phyloP scores from a whole-genome alignment of 2,329 filamentous ascomycete genomes.

The Ascochyta clinopodiicola region DNA sequence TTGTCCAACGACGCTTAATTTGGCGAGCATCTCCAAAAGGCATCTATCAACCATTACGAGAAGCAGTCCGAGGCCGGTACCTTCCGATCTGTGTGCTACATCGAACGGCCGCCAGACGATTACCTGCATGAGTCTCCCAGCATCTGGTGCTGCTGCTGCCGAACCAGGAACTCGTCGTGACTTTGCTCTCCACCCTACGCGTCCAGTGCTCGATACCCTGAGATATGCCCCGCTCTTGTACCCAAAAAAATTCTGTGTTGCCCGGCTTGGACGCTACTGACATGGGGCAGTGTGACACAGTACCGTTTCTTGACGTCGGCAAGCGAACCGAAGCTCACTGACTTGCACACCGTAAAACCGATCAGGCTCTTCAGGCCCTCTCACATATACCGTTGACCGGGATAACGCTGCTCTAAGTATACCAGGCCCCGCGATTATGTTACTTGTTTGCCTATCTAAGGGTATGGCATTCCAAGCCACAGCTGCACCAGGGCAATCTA shows the following conservation, averaged over 20 bases:
- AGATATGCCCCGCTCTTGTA: constrained; percentile 9
- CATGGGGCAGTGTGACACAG: constrained; percentile 11
- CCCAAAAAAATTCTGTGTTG: background rate
- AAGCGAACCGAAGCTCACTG: constrained; percentile 7
- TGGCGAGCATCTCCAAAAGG: background rate
- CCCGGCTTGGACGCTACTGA: constrained; percentile 1
- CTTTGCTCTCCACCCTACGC: background rate
- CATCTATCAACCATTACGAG: background rate
- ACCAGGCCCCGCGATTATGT: background rate
- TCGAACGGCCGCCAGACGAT: background rate
- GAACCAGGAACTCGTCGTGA: constrained; percentile 1
- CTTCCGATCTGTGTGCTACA: background rate
- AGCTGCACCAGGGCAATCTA: constrained; percentile 5
- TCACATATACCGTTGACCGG: constrained; percentile 1
- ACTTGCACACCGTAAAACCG: constrained; percentile 1
- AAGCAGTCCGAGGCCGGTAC: constrained; percentile 1
- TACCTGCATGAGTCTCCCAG: background rate
- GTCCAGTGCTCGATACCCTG: background rate
- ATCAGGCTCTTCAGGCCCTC: background rate
- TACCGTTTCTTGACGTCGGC: constrained; percentile 13
- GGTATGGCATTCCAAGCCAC: constrained; percentile 18
- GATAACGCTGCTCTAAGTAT: constrained; percentile 10
- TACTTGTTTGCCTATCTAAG: constrained; percentile 3
- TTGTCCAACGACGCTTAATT: background rate
- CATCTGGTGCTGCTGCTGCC: background rate